Evolutionary conservation across 306 rosid genomes (phyloP).

Genomic region (Cucurbita ficifolia): DNA sequence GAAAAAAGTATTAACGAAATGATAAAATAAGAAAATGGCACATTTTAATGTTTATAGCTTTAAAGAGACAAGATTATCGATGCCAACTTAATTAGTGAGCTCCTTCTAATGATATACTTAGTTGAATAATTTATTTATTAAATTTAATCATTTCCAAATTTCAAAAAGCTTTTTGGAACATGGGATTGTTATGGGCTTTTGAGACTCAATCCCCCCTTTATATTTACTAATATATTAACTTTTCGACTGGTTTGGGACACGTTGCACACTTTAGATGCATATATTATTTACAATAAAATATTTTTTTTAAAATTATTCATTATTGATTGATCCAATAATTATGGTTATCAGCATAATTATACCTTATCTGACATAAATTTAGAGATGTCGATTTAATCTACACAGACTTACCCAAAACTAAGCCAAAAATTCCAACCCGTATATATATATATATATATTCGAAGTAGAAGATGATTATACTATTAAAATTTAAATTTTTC

Average conservation of each 20-base stretch:
- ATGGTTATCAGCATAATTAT: no score
- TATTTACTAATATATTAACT: not conserved
- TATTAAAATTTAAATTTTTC: no score
- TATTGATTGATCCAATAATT: no score
- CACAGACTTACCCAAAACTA: no score
- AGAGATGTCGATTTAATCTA: no score
- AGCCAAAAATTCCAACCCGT: no score
- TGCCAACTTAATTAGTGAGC: not conserved
- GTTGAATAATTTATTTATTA: not conserved
- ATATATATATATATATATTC: no score
- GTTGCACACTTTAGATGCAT: not conserved
- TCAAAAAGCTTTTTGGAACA: not conserved
- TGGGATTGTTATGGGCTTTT: not conserved
- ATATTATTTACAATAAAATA: no score
- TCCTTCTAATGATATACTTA: conserved; percentile 1
- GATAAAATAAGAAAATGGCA: not conserved
- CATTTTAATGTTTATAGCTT: no score
- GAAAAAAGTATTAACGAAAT: not conserved
- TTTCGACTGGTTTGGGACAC: not conserved
- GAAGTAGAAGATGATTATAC: no score
- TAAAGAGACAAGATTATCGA: not conserved
- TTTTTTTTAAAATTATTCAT: no score
- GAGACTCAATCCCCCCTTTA: not conserved
- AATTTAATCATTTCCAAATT: not conserved
- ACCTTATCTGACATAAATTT: no score